phyloP scores from a whole-genome alignment of 495 filamentous ascomycete species.

The Trichoderma reesei region DNA sequence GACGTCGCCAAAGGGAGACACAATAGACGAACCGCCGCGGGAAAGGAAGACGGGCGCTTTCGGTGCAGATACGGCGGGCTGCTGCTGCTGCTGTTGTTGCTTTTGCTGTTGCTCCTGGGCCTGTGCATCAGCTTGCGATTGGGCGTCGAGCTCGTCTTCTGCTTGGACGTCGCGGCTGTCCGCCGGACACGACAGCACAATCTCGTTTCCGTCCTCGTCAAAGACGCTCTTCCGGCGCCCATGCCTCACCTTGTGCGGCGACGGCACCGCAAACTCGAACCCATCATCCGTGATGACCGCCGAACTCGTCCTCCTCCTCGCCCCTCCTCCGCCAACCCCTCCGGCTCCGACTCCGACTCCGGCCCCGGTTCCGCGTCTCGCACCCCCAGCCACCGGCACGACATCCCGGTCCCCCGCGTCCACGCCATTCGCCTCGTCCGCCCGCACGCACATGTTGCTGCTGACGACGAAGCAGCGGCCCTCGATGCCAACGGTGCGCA shows the following conservation, averaged over 20 bases:
- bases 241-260: neutral
- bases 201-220: constrained; percentile 28
- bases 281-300: constrained; percentile 18
- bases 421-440: neutral
- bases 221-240: constrained; percentile 19
- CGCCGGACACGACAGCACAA: constrained; percentile 17
- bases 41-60: constrained; percentile 39
- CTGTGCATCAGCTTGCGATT: neutral
- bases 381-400: neutral
- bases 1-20: constrained; percentile 68
- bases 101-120: neutral
- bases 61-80: constrained; percentile 7
- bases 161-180: neutral
- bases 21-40: constrained; percentile 73
- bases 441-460: constrained; percentile 68
- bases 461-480: constrained; percentile 80
- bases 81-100: neutral
- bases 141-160: neutral
- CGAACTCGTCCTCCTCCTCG: neutral
- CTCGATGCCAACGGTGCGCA: constrained; percentile 74
- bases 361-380: neutral
- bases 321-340: too few relatives aligned
- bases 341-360: constrained; percentile 4
- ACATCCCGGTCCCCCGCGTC: neutral
- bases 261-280: constrained; percentile 21